Conservation (phyloP, 805 yeast genomes). For the Kodamaea sagamina region DNA sequence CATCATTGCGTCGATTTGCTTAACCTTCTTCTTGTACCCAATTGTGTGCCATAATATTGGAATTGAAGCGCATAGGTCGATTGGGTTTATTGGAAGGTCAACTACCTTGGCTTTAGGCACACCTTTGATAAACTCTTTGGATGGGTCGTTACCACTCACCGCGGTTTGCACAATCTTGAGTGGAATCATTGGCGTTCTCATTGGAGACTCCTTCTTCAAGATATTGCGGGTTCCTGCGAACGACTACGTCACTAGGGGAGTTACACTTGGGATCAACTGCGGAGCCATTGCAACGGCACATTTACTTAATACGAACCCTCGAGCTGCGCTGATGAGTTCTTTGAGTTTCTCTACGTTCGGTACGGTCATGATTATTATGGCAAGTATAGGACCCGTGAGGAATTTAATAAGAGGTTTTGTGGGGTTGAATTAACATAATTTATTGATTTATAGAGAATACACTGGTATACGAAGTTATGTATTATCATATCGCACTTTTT, state of each 20-base stretch:
- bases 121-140: slow-evolving; percentile 66
- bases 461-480: too few species aligned
- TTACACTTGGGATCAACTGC: slow-evolving; percentile 74
- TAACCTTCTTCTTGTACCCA: slow-evolving; percentile 70
- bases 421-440: slow-evolving; percentile 31
- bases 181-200: slow-evolving; percentile 73
- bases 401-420: slow-evolving; percentile 49
- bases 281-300: slow-evolving; percentile 86
- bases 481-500: too few species aligned
- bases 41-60: slow-evolving; percentile 66
- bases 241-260: slow-evolving; percentile 76
- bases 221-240: slow-evolving; percentile 54
- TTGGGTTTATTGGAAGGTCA: slow-evolving; percentile 78
- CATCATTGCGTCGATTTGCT: slow-evolving; percentile 52
- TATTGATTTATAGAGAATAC: too few species aligned
- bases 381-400: slow-evolving; percentile 51
- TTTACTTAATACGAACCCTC: slow-evolving; percentile 64
- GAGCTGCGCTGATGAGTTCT: slow-evolving; percentile 79
- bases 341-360: slow-evolving; percentile 74
- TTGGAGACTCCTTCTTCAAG: slow-evolving; percentile 55
- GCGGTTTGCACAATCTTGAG: slow-evolving; percentile 77
- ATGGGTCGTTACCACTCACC: slow-evolving; percentile 70
- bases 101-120: slow-evolving; percentile 80
- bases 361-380: slow-evolving; percentile 67
- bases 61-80: slow-evolving; percentile 56